Evolutionary conservation across 371 early-diverging fungal species (phyloP).

Genomic region (Lichtheimia ramosa): DNA sequence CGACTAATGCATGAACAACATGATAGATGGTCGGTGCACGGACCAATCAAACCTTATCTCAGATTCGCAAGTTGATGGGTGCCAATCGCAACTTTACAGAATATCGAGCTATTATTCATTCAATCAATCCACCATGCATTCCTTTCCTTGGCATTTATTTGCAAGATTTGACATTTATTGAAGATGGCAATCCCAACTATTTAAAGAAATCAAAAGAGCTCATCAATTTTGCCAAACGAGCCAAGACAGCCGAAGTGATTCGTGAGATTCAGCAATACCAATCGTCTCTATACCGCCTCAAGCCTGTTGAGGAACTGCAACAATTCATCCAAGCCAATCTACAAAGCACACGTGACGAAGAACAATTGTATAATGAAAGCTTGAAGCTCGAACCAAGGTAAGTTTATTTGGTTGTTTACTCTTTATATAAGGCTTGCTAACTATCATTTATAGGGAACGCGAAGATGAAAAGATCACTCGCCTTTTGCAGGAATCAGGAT

Average conservation of each 20-base stretch:
- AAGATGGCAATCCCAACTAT: slow-evolving; percentile 85
- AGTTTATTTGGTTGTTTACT: background rate
- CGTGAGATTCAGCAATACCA: slow-evolving; percentile 94
- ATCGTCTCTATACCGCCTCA: slow-evolving; percentile 76
- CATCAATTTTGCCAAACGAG: slow-evolving; percentile 92
- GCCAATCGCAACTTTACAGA: slow-evolving; percentile 80
- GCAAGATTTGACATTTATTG: slow-evolving; percentile 92
- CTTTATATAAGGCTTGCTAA: background rate
- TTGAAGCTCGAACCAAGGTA: slow-evolving; percentile 82
- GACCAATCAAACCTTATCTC: slow-evolving; percentile 37
- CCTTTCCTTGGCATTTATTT: slow-evolving; percentile 92
- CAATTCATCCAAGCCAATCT: slow-evolving; percentile 63
- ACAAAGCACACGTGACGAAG: slow-evolving; percentile 53
- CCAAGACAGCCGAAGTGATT: slow-evolving; percentile 88
- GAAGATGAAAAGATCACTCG: slow-evolving; percentile 90
- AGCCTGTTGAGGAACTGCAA: slow-evolving; percentile 83
- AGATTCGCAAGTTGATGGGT: slow-evolving; percentile 73
- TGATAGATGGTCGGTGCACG: slow-evolving; percentile 47
- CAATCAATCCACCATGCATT: slow-evolving; percentile 89
- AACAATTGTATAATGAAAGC: slow-evolving; percentile 75
- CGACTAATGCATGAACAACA: slow-evolving; percentile 59
- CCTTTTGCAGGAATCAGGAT: slow-evolving; percentile 84
- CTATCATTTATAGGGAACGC: slow-evolving; percentile 56
- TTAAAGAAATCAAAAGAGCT: slow-evolving; percentile 60
- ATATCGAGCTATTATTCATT: slow-evolving; percentile 87